Conservation (phyloP, 1,139 yeast species). For the Pichia sp. region DNA sequence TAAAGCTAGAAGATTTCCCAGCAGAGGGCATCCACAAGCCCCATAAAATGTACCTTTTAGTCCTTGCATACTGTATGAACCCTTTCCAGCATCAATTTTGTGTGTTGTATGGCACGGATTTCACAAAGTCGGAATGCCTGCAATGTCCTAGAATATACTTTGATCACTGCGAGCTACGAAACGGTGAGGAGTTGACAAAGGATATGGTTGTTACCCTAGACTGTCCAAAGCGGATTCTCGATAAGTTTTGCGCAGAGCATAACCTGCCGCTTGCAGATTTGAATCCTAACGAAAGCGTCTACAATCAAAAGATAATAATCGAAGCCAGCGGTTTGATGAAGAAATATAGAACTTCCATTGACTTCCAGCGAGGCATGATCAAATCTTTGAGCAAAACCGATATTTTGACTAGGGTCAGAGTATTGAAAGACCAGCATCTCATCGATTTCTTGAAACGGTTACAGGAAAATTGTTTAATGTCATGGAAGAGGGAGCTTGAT, state of each 20-base stretch:
- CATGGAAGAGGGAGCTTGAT: slow-evolving; percentile 15
- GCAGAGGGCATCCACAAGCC: not conserved
- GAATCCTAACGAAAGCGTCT: slow-evolving; percentile 17
- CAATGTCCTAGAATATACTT: not conserved
- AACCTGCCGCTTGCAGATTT: slow-evolving; percentile 14
- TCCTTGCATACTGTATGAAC: slow-evolving; percentile 8
- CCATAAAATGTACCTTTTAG: slow-evolving; percentile 10
- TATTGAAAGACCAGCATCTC: slow-evolving; percentile 14
- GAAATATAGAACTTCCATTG: slow-evolving; percentile 19
- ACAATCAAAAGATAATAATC: slow-evolving; percentile 17
- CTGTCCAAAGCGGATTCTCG: slow-evolving; percentile 1
- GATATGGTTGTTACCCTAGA: slow-evolving; percentile 18
- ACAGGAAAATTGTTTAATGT: slow-evolving; percentile 9
- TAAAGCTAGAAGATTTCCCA: slow-evolving; percentile 1
- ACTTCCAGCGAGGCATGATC: slow-evolving; percentile 18
- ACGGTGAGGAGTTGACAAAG: slow-evolving; percentile 4
- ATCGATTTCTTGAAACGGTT: slow-evolving; percentile 14
- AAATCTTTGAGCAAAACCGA: slow-evolving; percentile 8
- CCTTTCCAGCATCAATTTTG: slow-evolving; percentile 2
- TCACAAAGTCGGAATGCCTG: slow-evolving; percentile 16
- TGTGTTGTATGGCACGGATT: slow-evolving; percentile 22
- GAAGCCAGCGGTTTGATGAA: slow-evolving; percentile 20
- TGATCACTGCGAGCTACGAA: slow-evolving; percentile 12
- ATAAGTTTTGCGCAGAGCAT: not conserved
- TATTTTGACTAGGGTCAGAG: slow-evolving; percentile 9